These are phyloP conservation scores for Pestalotiopsis sp. DNA, from an alignment of 2,329 filamentous ascomycete genomes.

Conservation along the genomic window DNA sequence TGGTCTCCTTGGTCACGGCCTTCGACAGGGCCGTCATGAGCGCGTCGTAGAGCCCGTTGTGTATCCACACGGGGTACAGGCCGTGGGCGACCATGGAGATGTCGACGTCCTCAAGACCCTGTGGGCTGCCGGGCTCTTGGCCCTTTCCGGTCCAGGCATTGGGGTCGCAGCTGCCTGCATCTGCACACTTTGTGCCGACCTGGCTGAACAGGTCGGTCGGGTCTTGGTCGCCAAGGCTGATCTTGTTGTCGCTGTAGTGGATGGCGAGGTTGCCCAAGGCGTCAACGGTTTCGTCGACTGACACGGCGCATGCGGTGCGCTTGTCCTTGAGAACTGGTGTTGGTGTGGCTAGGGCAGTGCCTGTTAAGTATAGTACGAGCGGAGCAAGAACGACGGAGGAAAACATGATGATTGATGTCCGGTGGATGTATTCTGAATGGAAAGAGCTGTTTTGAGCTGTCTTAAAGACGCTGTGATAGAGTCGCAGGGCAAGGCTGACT, in stretches of 20 bases:
- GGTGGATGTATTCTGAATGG: not conserved
- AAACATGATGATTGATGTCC: not conserved
- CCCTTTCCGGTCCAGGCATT: not conserved
- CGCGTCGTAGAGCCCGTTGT: not conserved
- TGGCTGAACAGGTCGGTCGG: not conserved
- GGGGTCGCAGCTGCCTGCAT: not conserved
- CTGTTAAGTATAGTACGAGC: not conserved
- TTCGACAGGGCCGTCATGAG: slow-evolving; percentile 1
- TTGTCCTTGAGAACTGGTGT: not conserved
- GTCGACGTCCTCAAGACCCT: not conserved
- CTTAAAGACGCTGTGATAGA: not conserved
- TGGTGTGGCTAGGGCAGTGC: not conserved
- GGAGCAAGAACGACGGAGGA: not conserved
- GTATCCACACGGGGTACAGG: not conserved
- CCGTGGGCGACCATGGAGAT: slow-evolving; percentile 5
- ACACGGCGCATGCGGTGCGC: not conserved
- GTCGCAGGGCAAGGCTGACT: not conserved
- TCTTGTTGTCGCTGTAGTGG: slow-evolving; percentile 4
- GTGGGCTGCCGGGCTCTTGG: not conserved
- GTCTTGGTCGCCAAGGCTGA: not conserved
- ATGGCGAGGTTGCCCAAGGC: not conserved
- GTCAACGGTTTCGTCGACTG: not conserved
- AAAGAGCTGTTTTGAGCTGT: not conserved
- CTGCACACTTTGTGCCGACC: not conserved
- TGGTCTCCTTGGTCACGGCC: not conserved